Percentiles rank a stretch among this genome's conserved stretches.
Evolutionary conservation across 1,284 basidiomycete genomes (phyloP).

Genomic region (Dichomitus squalens): DNA sequence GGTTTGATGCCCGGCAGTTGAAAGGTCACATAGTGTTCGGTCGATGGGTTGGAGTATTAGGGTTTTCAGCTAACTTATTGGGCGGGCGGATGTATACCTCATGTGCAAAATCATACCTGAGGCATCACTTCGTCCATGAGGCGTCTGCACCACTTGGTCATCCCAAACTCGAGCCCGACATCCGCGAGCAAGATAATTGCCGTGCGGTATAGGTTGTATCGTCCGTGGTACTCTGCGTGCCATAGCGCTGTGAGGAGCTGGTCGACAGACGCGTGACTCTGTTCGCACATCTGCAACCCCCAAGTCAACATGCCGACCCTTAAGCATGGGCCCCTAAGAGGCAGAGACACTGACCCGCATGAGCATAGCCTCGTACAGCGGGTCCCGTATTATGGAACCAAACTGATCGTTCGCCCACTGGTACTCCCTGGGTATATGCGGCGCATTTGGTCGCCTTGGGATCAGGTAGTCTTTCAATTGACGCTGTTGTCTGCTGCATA

Average conservation of each 20-base stretch:
- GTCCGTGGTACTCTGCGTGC: conserved; percentile 77
- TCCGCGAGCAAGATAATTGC: conserved; percentile 74
- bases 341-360: conserved; percentile 49
- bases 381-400: conserved; percentile 58
- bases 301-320: background rate
- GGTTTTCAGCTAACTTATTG: background rate
- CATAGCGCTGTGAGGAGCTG: conserved; percentile 71
- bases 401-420: conserved; percentile 36
- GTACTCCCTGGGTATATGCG: conserved; percentile 57
- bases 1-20: background rate
- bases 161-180: conserved; percentile 71
- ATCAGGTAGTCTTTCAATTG: conserved; percentile 66
- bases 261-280: conserved; percentile 63
- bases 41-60: background rate
- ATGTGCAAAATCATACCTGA: conserved; percentile 48
- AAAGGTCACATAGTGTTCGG: background rate
- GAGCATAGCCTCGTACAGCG: conserved; percentile 63
- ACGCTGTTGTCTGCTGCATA: conserved; percentile 59
- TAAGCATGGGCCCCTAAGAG: background rate
- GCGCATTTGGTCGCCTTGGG: conserved; percentile 53
- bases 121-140: conserved; percentile 79
- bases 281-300: conserved; percentile 47
- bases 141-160: conserved; percentile 63
- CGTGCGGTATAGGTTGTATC: conserved; percentile 65
- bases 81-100: too few relatives aligned